phyloP scores from a whole-genome alignment of 306 rosid species.

The Acacia crassicarpa region DNA sequence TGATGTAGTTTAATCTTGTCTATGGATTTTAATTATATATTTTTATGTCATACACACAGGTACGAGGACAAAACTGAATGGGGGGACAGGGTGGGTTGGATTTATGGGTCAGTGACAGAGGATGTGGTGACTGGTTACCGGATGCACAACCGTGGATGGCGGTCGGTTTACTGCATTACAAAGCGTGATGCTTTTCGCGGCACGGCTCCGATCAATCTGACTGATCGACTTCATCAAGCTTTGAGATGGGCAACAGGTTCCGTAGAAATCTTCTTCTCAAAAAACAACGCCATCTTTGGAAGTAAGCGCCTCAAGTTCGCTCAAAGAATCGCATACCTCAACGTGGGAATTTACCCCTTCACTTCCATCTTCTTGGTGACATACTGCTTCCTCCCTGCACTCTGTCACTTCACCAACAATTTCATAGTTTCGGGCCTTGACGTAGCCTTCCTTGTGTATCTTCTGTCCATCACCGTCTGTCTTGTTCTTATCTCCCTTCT shows the following conservation, averaged over 20 bases:
- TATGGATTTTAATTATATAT: background rate
- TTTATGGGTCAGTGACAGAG: conserved; percentile 86
- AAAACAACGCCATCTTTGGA: conserved; percentile 72
- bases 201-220: conserved; percentile 83
- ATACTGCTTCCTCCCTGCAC: conserved; percentile 78
- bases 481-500: conserved; percentile 69
- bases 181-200: conserved; percentile 84
- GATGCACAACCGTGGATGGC: conserved; percentile 97
- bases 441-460: conserved; percentile 55
- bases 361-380: conserved; percentile 66
- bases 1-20: background rate
- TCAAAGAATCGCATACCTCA: conserved; percentile 76
- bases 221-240: conserved; percentile 82
- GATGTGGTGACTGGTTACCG: conserved; percentile 86
- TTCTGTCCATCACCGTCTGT: conserved; percentile 50
- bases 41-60: conserved; percentile 36
- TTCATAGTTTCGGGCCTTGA: conserved; percentile 70
- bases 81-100: conserved; percentile 89
- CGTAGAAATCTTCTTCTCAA: conserved; percentile 81
- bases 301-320: conserved; percentile 77
- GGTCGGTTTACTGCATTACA: conserved; percentile 80
- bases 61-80: conserved; percentile 87
- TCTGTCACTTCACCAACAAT: conserved; percentile 68
- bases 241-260: conserved; percentile 92
- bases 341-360: conserved; percentile 81